These are phyloP conservation scores for Microstroma glucosiphilum DNA, from an alignment of 1,284 basidiomycete species.

Conservation along the genomic window DNA sequence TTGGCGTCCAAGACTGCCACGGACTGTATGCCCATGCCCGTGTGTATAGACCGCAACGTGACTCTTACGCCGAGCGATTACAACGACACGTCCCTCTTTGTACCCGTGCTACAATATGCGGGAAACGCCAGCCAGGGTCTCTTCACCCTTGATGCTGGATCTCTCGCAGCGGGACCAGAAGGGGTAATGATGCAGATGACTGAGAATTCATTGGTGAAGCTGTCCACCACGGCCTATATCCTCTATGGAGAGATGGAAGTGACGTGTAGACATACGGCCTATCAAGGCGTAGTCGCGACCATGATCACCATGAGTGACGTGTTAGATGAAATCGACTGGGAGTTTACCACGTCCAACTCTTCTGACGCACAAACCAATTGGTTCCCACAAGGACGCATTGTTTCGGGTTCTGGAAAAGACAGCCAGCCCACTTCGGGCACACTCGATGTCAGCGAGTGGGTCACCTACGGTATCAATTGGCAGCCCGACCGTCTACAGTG, in stretches of 20 bases:
- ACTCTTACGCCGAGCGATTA: constrained; percentile 25
- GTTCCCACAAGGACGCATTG: constrained; percentile 21
- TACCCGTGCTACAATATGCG: constrained; percentile 38
- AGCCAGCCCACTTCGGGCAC: neutral
- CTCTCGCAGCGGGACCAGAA: constrained; percentile 32
- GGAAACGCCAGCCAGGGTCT: constrained; percentile 26
- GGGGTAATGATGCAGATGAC: constrained; percentile 40
- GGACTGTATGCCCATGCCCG: constrained; percentile 39
- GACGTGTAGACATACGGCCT: constrained; percentile 31
- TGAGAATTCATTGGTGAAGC: constrained; percentile 26
- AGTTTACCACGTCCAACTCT: constrained; percentile 26
- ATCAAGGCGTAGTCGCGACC: constrained; percentile 34
- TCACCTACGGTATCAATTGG: constrained; percentile 42
- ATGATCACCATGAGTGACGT: constrained; percentile 37
- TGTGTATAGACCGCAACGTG: constrained; percentile 31
- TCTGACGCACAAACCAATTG: constrained; percentile 28
- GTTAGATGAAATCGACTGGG: constrained; percentile 40
- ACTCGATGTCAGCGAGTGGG: constrained; percentile 25
- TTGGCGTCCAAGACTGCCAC: constrained; percentile 25
- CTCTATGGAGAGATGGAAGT: constrained; percentile 39
- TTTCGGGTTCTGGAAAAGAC: constrained; percentile 11
- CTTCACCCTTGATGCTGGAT: constrained; percentile 42
- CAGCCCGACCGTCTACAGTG: constrained; percentile 30
- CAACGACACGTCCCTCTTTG: constrained; percentile 32
- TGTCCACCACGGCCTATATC: constrained; percentile 42